Conservation (phyloP, 1,139 yeast species). For the Yamadazyma songkhlaensis region DNA sequence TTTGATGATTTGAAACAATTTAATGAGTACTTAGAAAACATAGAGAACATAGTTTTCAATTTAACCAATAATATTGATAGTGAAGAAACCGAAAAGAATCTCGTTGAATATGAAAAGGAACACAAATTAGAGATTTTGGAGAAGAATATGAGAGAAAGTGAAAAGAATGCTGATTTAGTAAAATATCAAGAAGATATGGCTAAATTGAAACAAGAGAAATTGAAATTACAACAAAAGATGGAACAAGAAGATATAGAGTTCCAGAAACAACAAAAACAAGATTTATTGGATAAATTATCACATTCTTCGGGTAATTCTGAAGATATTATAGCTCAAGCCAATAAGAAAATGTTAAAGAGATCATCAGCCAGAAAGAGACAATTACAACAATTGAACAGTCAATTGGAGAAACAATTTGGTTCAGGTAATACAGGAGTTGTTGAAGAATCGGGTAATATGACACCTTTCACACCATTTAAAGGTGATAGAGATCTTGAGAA, state of each 20-base stretch:
- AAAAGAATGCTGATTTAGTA: constrained; percentile 63
- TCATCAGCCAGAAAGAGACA: constrained; percentile 65
- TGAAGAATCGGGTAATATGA: constrained; percentile 20
- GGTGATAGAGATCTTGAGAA: constrained; percentile 71
- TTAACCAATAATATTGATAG: constrained; percentile 67
- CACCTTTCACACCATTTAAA: constrained; percentile 91
- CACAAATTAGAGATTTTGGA: constrained; percentile 76
- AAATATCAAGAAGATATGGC: constrained; percentile 57
- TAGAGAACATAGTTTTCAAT: constrained; percentile 80
- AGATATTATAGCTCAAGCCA: constrained; percentile 44
- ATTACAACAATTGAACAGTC: constrained; percentile 59
- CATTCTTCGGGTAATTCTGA: constrained; percentile 52
- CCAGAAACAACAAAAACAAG: constrained; percentile 60
- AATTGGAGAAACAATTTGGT: constrained; percentile 42
- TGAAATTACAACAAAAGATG: constrained; percentile 64
- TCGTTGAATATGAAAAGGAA: constrained; percentile 69
- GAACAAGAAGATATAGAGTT: constrained; percentile 62
- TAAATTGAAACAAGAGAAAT: constrained; percentile 57
- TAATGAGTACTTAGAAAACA: constrained; percentile 77
- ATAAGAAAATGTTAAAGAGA: constrained; percentile 49
- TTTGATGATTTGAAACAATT: constrained; percentile 57
- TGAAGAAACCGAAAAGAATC: constrained; percentile 66
- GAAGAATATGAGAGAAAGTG: constrained; percentile 59
- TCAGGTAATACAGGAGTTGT: constrained; percentile 19
- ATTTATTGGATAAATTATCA: constrained; percentile 68